phyloP scores from a whole-genome alignment of 1,284 basidiomycete genomes.

The Peniophora sp. region DNA sequence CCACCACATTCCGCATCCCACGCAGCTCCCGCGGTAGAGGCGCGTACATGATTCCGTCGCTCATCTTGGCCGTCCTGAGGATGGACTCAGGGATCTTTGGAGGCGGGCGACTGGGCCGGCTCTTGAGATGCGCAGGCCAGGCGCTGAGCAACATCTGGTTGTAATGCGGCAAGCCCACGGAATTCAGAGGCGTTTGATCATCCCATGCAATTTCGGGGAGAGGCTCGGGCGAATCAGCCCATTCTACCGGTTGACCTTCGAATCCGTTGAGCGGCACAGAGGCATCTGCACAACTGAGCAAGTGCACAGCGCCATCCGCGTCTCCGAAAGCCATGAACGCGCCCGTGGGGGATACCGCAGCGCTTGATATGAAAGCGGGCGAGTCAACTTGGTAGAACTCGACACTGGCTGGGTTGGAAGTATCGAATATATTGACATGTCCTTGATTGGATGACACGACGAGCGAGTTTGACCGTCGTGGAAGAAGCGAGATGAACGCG shows the following conservation, averaged over 20 bases:
- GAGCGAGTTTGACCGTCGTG: slow-evolving; percentile 72
- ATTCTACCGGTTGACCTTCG: slow-evolving; percentile 76
- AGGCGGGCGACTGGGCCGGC: slow-evolving; percentile 51
- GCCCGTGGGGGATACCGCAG: slow-evolving; percentile 80
- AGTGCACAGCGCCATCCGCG: slow-evolving; percentile 77
- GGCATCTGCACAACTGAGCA: slow-evolving; percentile 70
- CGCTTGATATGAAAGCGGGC: slow-evolving; percentile 71
- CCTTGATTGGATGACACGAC: slow-evolving; percentile 81
- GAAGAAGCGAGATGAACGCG: slow-evolving; percentile 79
- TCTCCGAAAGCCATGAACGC: slow-evolving; percentile 93
- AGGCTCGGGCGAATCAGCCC: slow-evolving; percentile 71
- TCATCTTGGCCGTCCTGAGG: slow-evolving; percentile 71
- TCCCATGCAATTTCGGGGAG: slow-evolving; percentile 75
- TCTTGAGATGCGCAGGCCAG: slow-evolving; percentile 50
- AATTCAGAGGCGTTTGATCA: slow-evolving; percentile 82
- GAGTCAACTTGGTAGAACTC: slow-evolving; percentile 78
- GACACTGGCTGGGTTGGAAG: slow-evolving; percentile 59
- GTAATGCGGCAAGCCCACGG: slow-evolving; percentile 89
- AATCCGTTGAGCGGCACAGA: slow-evolving; percentile 80
- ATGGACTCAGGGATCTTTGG: slow-evolving; percentile 76
- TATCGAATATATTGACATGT: slow-evolving; percentile 86
- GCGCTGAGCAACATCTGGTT: slow-evolving; percentile 73
- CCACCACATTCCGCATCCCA: slow-evolving; percentile 75
- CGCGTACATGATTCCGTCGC: slow-evolving; percentile 88
- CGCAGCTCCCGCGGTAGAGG: slow-evolving; percentile 75